Evolutionary conservation across 768 basidiomycete species (phyloP), one percentile per base, ranked within the genome.

Genomic region (Hirschioporus abietinus): DNA sequence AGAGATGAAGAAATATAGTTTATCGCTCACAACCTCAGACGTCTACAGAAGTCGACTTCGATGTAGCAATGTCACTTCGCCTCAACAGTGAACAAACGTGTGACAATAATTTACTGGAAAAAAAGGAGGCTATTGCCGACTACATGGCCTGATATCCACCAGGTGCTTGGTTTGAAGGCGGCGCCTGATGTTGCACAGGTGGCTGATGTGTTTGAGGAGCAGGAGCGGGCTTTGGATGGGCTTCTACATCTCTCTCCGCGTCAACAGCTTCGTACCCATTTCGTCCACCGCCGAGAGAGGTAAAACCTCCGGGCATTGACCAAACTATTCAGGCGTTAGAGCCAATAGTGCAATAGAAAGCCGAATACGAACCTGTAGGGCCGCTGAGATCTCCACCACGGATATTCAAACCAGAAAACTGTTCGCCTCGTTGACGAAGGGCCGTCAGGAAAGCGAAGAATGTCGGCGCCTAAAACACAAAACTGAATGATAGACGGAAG

Each of bases 301-400:
- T 86, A 70, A 89, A 87, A 0, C 88, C 88, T 17, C 89, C 89
- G 4, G 89, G 89, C 89, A 91, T 91, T 23, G 88, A 84, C 89
- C 89, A 91, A 18, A 91, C 89, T 91, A 66, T 30, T 34, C n/a
- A 64, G 26, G 26, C 24, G 69, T 23, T 27, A n/a, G 35, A 57
- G 58, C 35, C 10, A 24, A 63, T 58, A 23, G 35, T 58, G 42
- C 66, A 66, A 70, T 12, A 35, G 7, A 23, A 23, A 25, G 0
- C 35, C 8, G 7, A n/a, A 0, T 15, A 70, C 76, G 30, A 69
- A 85, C 89, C 85, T 23, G 89, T 88, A 25, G 86, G 82, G 7
- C 88, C 86, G 67, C 74, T 78, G 6, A 83, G 68, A 67, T 86
- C 86, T 36, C 77, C 72, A 0, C 80, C 76, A 58, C 82, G 77